Conservation (phyloP, 2,329 filamentous ascomycete genomes). For the Pleoardoris graminearum region DNA sequence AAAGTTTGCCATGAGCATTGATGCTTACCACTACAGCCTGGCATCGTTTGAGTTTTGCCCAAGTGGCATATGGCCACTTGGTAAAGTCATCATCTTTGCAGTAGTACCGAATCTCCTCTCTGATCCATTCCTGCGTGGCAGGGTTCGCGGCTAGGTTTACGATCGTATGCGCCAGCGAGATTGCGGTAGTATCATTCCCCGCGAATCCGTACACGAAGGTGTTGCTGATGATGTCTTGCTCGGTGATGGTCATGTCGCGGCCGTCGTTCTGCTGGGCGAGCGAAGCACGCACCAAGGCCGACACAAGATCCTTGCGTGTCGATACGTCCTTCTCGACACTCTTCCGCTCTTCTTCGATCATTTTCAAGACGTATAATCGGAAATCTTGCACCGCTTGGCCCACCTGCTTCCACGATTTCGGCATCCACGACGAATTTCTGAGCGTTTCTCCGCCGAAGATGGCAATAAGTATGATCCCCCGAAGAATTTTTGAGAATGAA, state of each 20-base stretch:
- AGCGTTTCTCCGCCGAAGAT: conserved; percentile 14
- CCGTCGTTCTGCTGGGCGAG: conserved; percentile 43
- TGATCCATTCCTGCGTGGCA: conserved; percentile 52
- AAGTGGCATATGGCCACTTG: conserved; percentile 46
- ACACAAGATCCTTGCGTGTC: conserved; percentile 8
- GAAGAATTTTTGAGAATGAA: conserved; percentile 14
- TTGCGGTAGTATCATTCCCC: conserved; percentile 57
- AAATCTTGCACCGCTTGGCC: conserved; percentile 13
- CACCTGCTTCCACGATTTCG: conserved; percentile 12
- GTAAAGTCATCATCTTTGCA: conserved; percentile 12
- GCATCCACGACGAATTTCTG: conserved; percentile 15
- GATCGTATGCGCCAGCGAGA: conserved; percentile 47
- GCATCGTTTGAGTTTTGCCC: conserved; percentile 49
- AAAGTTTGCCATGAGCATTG: no score
- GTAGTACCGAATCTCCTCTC: conserved; percentile 46
- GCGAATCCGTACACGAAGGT: conserved; percentile 55
- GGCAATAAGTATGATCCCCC: conserved; percentile 15
- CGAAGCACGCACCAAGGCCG: conserved; percentile 11
- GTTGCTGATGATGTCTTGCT: conserved; percentile 45
- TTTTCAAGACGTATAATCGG: conserved; percentile 8
- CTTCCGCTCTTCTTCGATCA: conserved; percentile 13
- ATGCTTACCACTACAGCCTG: conserved; percentile 51
- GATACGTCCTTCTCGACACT: neutral
- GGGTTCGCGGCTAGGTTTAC: conserved; percentile 51
- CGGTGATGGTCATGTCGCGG: conserved; percentile 21